A percentile compares a stretch with the other conserved stretches of the same genome.
phyloP scores from a whole-genome alignment of 805 yeast genomes.

The Pichia rugopelliculosa region DNA sequence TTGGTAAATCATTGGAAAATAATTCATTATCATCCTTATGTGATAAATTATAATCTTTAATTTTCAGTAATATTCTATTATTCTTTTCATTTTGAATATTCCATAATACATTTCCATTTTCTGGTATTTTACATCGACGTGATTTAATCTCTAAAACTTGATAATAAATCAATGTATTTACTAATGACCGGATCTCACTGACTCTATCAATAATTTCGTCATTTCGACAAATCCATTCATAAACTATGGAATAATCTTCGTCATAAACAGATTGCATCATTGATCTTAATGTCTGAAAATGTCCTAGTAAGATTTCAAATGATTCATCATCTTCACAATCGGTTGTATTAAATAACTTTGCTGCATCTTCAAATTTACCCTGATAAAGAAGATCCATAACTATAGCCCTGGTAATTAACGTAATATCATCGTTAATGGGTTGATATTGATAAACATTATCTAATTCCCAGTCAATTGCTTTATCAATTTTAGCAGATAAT shows the following conservation, averaged over 20 bases:
- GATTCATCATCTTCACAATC: not conserved
- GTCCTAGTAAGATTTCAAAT: not conserved
- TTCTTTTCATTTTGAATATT: not conserved
- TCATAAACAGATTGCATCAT: not conserved
- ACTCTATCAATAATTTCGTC: not conserved
- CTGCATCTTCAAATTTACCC: conserved; percentile 23
- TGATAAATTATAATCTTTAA: not conserved
- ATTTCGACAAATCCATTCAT: conserved; percentile 1
- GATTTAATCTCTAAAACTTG: conserved; percentile 1
- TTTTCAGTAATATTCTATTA: not conserved
- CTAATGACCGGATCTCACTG: not conserved
- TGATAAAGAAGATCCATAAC: conserved; percentile 27
- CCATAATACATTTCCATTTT: not conserved
- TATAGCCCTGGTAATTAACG: conserved; percentile 20
- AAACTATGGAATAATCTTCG: conserved; percentile 2
- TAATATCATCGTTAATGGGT: not conserved
- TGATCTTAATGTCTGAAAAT: not conserved
- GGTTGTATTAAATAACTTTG: not conserved
- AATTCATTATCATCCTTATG: not conserved
- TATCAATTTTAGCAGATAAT: conserved; percentile 15
- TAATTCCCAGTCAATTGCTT: conserved; percentile 4
- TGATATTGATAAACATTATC: conserved; percentile 6
- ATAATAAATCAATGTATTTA: not conserved
- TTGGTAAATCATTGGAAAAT: not conserved
- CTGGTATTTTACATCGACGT: not conserved